Conservation (phyloP, 352 stramenopile species). For the Pythium apleroticum region DNA sequence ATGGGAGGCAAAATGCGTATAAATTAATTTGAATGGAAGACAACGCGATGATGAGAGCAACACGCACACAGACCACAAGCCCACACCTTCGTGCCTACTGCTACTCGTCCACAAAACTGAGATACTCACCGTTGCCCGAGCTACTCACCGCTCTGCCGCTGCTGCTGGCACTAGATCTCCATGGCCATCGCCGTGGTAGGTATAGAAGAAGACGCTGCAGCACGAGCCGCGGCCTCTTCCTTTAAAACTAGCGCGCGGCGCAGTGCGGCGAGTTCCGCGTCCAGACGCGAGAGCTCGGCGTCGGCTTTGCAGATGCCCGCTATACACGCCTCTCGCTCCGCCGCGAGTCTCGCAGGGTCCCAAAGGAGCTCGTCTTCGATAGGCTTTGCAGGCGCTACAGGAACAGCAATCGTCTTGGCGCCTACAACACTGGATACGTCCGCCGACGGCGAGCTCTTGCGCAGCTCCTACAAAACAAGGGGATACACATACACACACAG, state of each 20-base stretch:
- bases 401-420: neutral
- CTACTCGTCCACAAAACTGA: neutral
- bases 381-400: neutral
- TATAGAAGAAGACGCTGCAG: neutral
- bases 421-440: neutral
- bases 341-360: slow-evolving; percentile 7
- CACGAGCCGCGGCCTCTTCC: neutral
- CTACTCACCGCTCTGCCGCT: neutral
- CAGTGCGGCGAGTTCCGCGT: slow-evolving; percentile 27
- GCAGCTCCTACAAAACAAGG: slow-evolving; percentile 4
- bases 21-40: slow-evolving; percentile 3
- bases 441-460: neutral
- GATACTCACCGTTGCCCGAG: neutral
- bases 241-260: slow-evolving; percentile 17
- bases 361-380: slow-evolving; percentile 1
- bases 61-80: neutral
- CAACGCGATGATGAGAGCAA: neutral
- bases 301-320: slow-evolving; percentile 22
- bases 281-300: slow-evolving; percentile 22
- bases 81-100: too few relatives aligned
- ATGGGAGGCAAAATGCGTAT: neutral
- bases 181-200: neutral
- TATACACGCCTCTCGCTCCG: slow-evolving; percentile 11
- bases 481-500: slow-evolving; percentile 15
- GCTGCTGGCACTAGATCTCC: neutral